Conservation (phyloP, 495 filamentous ascomycete genomes). For the Evernia prunastri region DNA sequence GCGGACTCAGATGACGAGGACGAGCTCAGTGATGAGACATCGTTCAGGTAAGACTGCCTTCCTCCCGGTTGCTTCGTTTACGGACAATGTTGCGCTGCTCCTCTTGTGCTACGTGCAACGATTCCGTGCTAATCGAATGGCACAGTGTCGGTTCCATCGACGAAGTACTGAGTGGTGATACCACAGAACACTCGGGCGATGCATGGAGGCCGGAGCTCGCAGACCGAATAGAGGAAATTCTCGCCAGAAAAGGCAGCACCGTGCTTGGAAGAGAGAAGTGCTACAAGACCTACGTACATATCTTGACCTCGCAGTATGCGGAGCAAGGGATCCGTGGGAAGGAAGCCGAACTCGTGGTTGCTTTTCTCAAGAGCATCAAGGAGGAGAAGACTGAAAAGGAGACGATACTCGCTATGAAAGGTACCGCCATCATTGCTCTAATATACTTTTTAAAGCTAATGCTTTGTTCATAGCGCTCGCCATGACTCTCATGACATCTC, state of each 20-base stretch:
- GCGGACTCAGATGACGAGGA: slow-evolving; percentile 76
- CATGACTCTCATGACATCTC: slow-evolving; percentile 66
- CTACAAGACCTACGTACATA: slow-evolving; percentile 60
- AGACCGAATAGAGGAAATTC: slow-evolving; percentile 70
- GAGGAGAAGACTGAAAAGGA: slow-evolving; percentile 66
- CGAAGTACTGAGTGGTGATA: slow-evolving; percentile 51
- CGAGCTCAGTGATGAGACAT: slow-evolving; percentile 59
- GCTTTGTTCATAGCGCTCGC: slow-evolving; percentile 51
- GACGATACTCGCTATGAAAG: slow-evolving; percentile 59
- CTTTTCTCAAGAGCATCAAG: slow-evolving; percentile 69
- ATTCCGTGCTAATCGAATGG: slow-evolving; percentile 1
- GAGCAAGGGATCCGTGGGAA: slow-evolving; percentile 57
- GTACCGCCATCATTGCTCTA: slow-evolving; percentile 18
- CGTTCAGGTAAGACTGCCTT: slow-evolving; percentile 51
- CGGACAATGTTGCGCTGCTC: not conserved
- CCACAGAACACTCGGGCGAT: slow-evolving; percentile 42
- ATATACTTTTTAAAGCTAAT: not conserved
- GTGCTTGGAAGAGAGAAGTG: slow-evolving; percentile 71
- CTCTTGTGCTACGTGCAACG: not conserved
- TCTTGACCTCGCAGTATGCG: slow-evolving; percentile 68
- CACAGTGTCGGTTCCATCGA: slow-evolving; percentile 48
- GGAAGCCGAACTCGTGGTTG: slow-evolving; percentile 58
- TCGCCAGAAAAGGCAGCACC: slow-evolving; percentile 80
- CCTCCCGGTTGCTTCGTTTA: slow-evolving; percentile 11
- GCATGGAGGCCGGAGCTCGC: slow-evolving; percentile 62